Evolutionary conservation across 331 rosid species (phyloP).

Genomic region (Pyrus hybrid): DNA sequence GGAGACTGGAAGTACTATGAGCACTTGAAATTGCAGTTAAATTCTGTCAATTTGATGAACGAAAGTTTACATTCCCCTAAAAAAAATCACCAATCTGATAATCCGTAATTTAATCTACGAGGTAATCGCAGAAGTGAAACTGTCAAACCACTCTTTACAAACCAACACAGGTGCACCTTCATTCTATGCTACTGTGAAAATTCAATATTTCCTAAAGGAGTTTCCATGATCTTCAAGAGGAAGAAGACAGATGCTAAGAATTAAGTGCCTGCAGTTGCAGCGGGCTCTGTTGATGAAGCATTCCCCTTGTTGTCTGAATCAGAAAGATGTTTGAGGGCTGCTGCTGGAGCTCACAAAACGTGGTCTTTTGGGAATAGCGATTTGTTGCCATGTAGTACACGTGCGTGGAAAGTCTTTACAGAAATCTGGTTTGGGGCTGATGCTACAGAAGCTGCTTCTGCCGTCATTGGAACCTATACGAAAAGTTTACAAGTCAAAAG

Average conservation of each 20-base stretch:
- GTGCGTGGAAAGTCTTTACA: background rate
- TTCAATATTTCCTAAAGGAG: background rate
- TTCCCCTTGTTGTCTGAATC: background rate
- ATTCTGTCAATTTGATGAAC: background rate
- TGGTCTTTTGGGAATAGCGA: no score
- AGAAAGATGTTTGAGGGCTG: background rate
- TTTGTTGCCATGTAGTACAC: background rate
- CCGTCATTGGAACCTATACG: conserved; percentile 10
- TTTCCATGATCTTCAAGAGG: background rate
- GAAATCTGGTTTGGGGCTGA: conserved; percentile 5
- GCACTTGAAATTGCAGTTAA: background rate
- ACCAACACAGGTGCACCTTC: background rate
- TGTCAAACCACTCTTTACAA: background rate
- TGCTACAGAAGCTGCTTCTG: conserved; percentile 1
- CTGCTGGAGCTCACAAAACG: background rate
- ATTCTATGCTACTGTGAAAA: background rate
- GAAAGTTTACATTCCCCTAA: background rate
- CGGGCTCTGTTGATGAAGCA: background rate
- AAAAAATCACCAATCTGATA: background rate
- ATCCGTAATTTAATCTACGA: background rate
- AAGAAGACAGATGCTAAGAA: background rate
- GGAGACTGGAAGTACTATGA: background rate
- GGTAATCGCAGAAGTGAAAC: background rate
- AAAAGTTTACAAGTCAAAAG: background rate
- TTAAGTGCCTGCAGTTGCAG: background rate